These are phyloP conservation scores for Diaporthe sp. DNA, from an alignment of 2,329 filamentous ascomycete genomes.

Conservation along the genomic window DNA sequence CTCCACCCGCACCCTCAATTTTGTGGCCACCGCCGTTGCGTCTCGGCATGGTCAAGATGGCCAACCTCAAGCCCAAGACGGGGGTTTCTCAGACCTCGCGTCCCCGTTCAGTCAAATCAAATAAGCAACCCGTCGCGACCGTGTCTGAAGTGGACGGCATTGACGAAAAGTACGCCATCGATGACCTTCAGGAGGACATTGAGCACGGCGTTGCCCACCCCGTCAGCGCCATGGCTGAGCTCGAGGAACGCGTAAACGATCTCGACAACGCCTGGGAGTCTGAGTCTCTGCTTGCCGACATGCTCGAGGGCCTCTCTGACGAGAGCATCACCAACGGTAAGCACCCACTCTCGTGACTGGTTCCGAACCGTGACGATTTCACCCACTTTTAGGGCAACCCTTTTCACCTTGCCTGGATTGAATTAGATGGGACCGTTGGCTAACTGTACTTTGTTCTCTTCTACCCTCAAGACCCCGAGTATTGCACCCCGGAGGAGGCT, in stretches of 20 bases:
- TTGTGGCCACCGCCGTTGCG: background rate
- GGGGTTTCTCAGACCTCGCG: constrained; percentile 2
- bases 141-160: constrained; percentile 39
- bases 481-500: constrained; percentile 78
- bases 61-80: constrained; percentile 17
- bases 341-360: constrained; percentile 41
- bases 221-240: constrained; percentile 51
- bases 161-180: constrained; percentile 37
- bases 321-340: constrained; percentile 63
- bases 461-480: constrained; percentile 56
- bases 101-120: constrained; percentile 2
- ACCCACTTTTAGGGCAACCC: constrained; percentile 20
- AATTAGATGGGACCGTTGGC: background rate
- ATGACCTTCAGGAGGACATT: constrained; percentile 40
- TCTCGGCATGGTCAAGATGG: constrained; percentile 9
- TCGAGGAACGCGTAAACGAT: constrained; percentile 66
- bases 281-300: constrained; percentile 74
- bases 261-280: constrained; percentile 72
- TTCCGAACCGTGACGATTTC: constrained; percentile 33
- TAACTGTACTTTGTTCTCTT: constrained; percentile 25
- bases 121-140: constrained; percentile 28
- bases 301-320: constrained; percentile 70
- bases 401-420: constrained; percentile 12
- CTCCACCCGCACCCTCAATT: background rate
- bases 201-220: constrained; percentile 41